Evolutionary conservation across 345 rosid genomes (phyloP), one percentile per base, ranked within the genome.

Genomic region (Citrus cavaleriei): DNA sequence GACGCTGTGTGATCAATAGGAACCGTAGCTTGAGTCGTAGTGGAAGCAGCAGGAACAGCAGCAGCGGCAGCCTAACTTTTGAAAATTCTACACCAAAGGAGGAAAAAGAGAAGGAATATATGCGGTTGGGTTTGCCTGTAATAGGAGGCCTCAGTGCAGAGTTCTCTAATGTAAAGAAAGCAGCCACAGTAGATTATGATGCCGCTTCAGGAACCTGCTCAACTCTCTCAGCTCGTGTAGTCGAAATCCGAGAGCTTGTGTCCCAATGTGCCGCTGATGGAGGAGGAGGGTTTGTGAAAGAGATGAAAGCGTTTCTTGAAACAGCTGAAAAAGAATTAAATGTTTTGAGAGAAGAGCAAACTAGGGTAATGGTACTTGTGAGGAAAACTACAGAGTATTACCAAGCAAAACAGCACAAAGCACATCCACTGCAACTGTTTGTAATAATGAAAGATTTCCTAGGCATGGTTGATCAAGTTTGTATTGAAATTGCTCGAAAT

Each of bases 141-240:
- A 89, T 96, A 42, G 94, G 95, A 66, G 96, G 97, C 70, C 80
- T 96, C 9, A 88, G 95, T 77, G 78, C 90, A 4, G 95, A 94
- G 81, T 91, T 96, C 85, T 78, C 87, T 38, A 91, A 86, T 32
- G 97, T 90, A 25, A 93, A 88, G 88, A 94, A 90, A 84, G 97
- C 99, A n/a, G 99, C 98, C 0, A 19, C 70, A 13, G 62, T 91
- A 22, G 97, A 93, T 73, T 89, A 84, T 58, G 87, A 87, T 4
- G 49, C 83, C 1, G 79, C 91, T 12, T 70, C 85, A 28, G 81
- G 85, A 5, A 90, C 90, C 58, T 86, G 87, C 75, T 81, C 89
- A 0, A 77, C 83, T 80, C 88, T 95, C 37, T 55, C 77, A n/a
- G 79, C 68, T 14, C 88, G 92, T 19, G 81, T 84, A 19, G 84